Evolutionary conservation across 2,329 filamentous ascomycete genomes (phyloP).

Genomic region (Phaeomoniella chlamydospora): DNA sequence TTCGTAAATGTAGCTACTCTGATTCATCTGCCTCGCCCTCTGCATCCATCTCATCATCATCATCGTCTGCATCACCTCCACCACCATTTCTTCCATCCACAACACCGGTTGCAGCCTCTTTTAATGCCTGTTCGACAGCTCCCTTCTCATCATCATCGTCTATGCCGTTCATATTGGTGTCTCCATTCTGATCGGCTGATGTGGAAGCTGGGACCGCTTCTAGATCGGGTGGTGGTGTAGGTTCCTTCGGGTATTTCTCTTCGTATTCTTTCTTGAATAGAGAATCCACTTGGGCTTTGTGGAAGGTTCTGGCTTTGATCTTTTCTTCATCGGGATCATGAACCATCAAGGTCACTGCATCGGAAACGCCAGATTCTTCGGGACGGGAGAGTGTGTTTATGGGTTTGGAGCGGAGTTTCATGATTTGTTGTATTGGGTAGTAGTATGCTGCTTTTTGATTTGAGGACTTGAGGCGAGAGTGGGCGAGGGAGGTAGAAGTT

Average conservation of each 20-base stretch:
- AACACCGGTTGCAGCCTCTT: neutral
- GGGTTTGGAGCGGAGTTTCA: slow-evolving; percentile 1
- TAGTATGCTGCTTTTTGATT: slow-evolving; percentile 43
- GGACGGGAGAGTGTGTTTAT: neutral
- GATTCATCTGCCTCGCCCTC: slow-evolving; percentile 8
- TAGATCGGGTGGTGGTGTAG: slow-evolving; percentile 2
- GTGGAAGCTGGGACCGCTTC: neutral
- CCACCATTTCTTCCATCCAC: slow-evolving; percentile 5
- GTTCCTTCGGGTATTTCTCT: slow-evolving; percentile 1
- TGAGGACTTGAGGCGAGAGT: slow-evolving; percentile 17
- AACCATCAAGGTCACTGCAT: slow-evolving; percentile 37
- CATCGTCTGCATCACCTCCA: slow-evolving; percentile 5
- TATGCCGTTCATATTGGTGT: slow-evolving; percentile 18
- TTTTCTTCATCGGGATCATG: slow-evolving; percentile 36
- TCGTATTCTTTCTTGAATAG: slow-evolving; percentile 18
- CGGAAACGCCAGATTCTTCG: slow-evolving; percentile 8
- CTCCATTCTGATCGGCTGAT: slow-evolving; percentile 10
- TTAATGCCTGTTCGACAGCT: neutral
- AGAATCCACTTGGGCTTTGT: slow-evolving; percentile 30
- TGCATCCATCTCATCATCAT: slow-evolving; percentile 9
- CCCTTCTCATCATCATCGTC: slow-evolving; percentile 15
- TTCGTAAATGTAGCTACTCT: too few relatives aligned
- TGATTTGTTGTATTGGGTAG: slow-evolving; percentile 34
- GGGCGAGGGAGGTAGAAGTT: slow-evolving; percentile 10
- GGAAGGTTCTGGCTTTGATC: slow-evolving; percentile 28